Conservation (phyloP, 1,284 basidiomycete species). For the Ceratobasidium sp. region DNA sequence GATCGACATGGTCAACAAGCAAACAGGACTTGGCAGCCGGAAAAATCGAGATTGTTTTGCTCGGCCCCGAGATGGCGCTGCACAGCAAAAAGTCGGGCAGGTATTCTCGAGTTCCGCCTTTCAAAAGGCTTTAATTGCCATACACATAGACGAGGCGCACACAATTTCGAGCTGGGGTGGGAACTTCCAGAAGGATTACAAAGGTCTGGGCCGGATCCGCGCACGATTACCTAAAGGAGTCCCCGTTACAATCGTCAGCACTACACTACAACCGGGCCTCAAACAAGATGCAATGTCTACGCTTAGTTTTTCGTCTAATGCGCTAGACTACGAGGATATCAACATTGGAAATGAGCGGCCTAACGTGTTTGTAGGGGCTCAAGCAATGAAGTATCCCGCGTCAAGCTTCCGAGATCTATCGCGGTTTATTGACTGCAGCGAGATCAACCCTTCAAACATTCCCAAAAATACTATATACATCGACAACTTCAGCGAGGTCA, state of each 20-base stretch:
- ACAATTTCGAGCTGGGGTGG: slow-evolving; percentile 16
- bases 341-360: slow-evolving; percentile 18
- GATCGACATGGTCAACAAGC: not conserved
- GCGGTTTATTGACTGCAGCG: not conserved
- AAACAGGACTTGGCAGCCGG: not conserved
- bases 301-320: slow-evolving; percentile 4
- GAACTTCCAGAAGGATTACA: slow-evolving; percentile 16
- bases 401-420: not conserved
- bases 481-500: not conserved
- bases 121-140: slow-evolving; percentile 6
- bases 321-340: not conserved
- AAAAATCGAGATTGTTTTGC: slow-evolving; percentile 7
- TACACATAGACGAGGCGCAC: slow-evolving; percentile 13
- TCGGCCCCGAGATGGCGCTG: slow-evolving; percentile 23
- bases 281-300: slow-evolving; percentile 19
- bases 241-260: not conserved
- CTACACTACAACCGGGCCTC: slow-evolving; percentile 1
- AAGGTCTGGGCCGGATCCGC: slow-evolving; percentile 4
- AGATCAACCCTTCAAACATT: not conserved
- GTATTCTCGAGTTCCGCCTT: slow-evolving; percentile 4
- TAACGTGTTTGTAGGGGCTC: slow-evolving; percentile 7
- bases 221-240: slow-evolving; percentile 17
- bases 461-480: slow-evolving; percentile 2
- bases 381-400: not conserved
- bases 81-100: slow-evolving; percentile 3